phyloP scores from a whole-genome alignment of 345 rosid species.

The Anacardium occidentale region DNA sequence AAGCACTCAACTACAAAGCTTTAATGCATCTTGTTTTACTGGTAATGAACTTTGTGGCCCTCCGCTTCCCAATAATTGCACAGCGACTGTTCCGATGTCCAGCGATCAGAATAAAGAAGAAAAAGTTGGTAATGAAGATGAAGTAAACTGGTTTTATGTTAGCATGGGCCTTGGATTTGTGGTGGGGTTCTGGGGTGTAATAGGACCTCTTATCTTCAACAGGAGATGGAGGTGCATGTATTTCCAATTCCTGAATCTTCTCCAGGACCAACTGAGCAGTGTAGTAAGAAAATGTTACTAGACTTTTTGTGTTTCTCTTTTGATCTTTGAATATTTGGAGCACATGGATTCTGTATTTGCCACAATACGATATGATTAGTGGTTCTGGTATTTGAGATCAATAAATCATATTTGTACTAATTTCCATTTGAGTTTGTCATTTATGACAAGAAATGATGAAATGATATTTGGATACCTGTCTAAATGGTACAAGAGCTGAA shows the following conservation, averaged over 20 bases:
- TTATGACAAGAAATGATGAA: no score
- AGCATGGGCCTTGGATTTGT: conserved; percentile 5
- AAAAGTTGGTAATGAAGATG: not conserved
- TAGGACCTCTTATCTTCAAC: not conserved
- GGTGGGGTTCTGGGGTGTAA: not conserved
- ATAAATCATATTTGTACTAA: no score
- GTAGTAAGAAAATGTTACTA: not conserved
- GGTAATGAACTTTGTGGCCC: conserved; percentile 3
- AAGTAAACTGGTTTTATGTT: not conserved
- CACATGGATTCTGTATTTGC: not conserved
- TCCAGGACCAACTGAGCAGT: not conserved
- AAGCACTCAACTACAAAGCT: conserved; percentile 8
- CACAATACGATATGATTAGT: no score
- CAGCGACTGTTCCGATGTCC: not conserved
- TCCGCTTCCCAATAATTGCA: not conserved
- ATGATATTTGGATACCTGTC: no score
- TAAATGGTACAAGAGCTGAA: no score
- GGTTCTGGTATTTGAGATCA: no score
- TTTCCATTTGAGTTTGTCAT: no score
- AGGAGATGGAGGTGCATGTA: not conserved
- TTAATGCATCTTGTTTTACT: not conserved
- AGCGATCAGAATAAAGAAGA: not conserved
- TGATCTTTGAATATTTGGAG: not conserved
- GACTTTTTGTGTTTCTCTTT: not conserved
- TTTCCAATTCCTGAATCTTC: not conserved